These are phyloP conservation scores for Earliella scabrosa DNA, from an alignment of 1,284 basidiomycete genomes.

Conservation along the genomic window DNA sequence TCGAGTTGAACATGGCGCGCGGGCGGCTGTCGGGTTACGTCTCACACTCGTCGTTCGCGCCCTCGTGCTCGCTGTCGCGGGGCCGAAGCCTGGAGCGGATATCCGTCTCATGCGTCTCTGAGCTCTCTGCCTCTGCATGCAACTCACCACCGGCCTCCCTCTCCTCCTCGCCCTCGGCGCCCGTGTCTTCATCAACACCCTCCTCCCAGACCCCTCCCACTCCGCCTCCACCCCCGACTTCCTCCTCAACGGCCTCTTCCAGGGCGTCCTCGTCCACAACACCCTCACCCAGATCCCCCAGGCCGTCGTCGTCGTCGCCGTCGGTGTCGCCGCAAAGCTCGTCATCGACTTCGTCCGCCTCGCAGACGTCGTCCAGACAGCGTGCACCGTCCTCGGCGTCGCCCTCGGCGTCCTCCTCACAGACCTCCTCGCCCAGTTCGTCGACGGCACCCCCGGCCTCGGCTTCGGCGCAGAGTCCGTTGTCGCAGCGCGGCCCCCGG, in stretches of 20 bases:
- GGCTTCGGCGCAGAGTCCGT: slow-evolving; percentile 19
- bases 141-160: slow-evolving; percentile 47
- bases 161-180: slow-evolving; percentile 63
- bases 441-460: slow-evolving; percentile 45
- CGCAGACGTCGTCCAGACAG: slow-evolving; percentile 55
- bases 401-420: slow-evolving; percentile 67
- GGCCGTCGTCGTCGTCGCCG: slow-evolving; percentile 57
- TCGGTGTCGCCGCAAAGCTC: slow-evolving; percentile 63
- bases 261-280: slow-evolving; percentile 75
- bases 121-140: slow-evolving; percentile 31
- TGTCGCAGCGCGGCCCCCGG: slow-evolving; percentile 5
- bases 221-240: slow-evolving; percentile 54
- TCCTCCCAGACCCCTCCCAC: slow-evolving; percentile 40
- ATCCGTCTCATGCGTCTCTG: slow-evolving; percentile 30
- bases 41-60: slow-evolving; percentile 19
- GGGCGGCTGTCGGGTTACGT: slow-evolving; percentile 4
- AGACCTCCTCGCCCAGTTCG: slow-evolving; percentile 64
- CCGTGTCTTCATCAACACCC: slow-evolving; percentile 63
- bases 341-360: slow-evolving; percentile 58
- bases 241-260: slow-evolving; percentile 72
- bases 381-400: slow-evolving; percentile 63
- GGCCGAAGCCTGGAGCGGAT: slow-evolving; percentile 26
- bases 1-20: background rate
- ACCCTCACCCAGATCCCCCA: slow-evolving; percentile 57
- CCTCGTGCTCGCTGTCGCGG: slow-evolving; percentile 25